Evolutionary conservation across 768 basidiomycete genomes (phyloP), one percentile per base, ranked within the genome.

Genomic region (Lenzites betulinus): DNA sequence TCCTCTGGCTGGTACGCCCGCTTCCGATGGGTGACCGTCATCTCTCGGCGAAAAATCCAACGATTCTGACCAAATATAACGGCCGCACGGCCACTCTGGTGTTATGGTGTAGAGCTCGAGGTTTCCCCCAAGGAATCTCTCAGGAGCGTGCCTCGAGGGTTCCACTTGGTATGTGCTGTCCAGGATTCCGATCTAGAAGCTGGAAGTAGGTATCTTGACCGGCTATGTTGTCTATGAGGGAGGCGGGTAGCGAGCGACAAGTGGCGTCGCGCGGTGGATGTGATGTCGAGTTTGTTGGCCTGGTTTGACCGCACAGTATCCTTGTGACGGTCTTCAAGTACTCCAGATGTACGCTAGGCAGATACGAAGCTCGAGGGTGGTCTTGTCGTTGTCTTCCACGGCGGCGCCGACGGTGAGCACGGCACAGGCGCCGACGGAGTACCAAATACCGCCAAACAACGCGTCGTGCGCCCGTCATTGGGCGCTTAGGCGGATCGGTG

Each of bases 1-100:
- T 73, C 71, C 53, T 73, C 71, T 54, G 71, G 71, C 53, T 73
- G 71, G 61, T 71, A 67, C 59, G 70, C 67, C 57, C 69, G 60
- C 59, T 70, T 73, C 48, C 71, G 70, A 64, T 73, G 71, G 15
- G 70, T 73, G 39, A 73, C 69, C 44, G 71, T 73, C 71, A 73
- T 73, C 57, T 52, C 58, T 48, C 7, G 22, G 44, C 47, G 54
- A 61, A 59, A 51, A 51, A 58, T 58, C 44, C 28, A 51, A 26
- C 47, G 30, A 58, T 25, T 58, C 41, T 44, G 47, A 43, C 38
- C 13, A 58, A 47, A 62, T 54, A 25, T 20, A 22, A 26, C 8
- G 38, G 28, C 20, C 44, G 44, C 46, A 54, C 35, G 44, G 26
- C 30, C 26, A 41, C 38, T 52, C 51, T 22, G 48, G 49, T 43